Evolutionary conservation across 805 yeast species (phyloP).

Genomic region (Yarrowia yakushimensis): DNA sequence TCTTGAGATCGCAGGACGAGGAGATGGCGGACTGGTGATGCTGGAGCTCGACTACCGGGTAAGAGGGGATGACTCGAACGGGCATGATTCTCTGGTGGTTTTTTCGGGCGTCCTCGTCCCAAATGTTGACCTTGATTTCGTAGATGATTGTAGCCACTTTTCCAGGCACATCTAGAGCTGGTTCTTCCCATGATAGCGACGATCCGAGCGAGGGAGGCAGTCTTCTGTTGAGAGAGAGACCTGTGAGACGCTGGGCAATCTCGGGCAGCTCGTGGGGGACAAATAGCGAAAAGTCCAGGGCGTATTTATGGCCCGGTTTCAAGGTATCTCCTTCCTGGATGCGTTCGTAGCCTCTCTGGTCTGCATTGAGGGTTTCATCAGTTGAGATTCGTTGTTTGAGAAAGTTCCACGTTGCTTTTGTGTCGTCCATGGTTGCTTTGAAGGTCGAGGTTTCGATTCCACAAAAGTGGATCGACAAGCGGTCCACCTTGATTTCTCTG

Average conservation of each 20-base stretch:
- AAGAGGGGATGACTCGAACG: slow-evolving; percentile 18
- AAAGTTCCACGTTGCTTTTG: slow-evolving; percentile 16
- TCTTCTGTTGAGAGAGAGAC: slow-evolving; percentile 21
- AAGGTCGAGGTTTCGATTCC: slow-evolving; percentile 16
- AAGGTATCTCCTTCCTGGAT: slow-evolving; percentile 13
- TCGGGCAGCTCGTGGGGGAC: slow-evolving; percentile 22
- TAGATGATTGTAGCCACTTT: slow-evolving; percentile 20
- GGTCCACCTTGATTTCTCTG: slow-evolving; percentile 15
- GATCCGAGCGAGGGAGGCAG: slow-evolving; percentile 24
- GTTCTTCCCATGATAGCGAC: slow-evolving; percentile 19
- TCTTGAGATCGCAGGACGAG: slow-evolving; percentile 7
- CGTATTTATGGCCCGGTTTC: not conserved
- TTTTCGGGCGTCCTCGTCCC: not conserved
- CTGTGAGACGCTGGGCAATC: slow-evolving; percentile 19
- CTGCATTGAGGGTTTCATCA: slow-evolving; percentile 19
- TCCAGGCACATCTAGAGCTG: slow-evolving; percentile 13
- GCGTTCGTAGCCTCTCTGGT: not conserved
- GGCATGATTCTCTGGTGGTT: slow-evolving; percentile 17
- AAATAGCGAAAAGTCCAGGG: slow-evolving; percentile 20
- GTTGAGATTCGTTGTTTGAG: not conserved
- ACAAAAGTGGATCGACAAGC: not conserved
- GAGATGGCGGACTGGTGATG: slow-evolving; percentile 19
- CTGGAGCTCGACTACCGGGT: slow-evolving; percentile 17
- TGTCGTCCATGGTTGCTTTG: slow-evolving; percentile 23
- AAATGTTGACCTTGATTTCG: slow-evolving; percentile 15